These are phyloP conservation scores for Trapa bicornis DNA, from an alignment of 345 rosid genomes.

Conservation along the genomic window DNA sequence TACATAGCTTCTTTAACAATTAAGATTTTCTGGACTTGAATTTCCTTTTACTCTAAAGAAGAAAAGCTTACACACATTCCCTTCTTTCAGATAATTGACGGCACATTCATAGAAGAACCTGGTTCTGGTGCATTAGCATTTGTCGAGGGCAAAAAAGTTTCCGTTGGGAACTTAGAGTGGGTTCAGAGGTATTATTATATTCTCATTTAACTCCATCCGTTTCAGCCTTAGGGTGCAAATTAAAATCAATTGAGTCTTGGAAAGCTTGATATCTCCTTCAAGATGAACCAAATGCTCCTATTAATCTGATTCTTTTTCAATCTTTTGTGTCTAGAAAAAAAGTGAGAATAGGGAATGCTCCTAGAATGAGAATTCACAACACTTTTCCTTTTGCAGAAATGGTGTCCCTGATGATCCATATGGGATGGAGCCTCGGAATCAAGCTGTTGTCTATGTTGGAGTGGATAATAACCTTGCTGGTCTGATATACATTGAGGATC, in stretches of 20 bases:
- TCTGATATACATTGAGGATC: constrained; percentile 72
- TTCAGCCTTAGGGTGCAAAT: background rate
- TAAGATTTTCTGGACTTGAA: too few relatives aligned
- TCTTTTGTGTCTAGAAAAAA: background rate
- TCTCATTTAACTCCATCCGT: background rate
- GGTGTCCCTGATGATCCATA: constrained; percentile 45
- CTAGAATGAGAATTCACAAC: background rate
- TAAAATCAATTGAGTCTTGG: background rate
- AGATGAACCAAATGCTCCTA: background rate
- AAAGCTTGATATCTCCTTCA: background rate
- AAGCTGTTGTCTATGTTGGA: constrained; percentile 77
- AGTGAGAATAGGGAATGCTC: background rate
- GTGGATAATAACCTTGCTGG: constrained; percentile 70
- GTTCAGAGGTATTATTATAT: constrained; percentile 44
- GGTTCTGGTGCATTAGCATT: constrained; percentile 83
- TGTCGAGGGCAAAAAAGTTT: constrained; percentile 50
- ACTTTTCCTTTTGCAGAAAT: constrained; percentile 35
- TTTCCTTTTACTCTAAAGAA: background rate
- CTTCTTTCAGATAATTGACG: constrained; percentile 46
- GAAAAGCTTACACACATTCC: background rate
- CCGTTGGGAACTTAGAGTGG: constrained; percentile 91
- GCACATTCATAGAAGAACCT: constrained; percentile 84
- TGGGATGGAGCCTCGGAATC: constrained; percentile 35
- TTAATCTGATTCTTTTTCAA: background rate
- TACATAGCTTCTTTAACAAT: too few relatives aligned